Evolutionary conservation across 2,329 filamentous ascomycete species (phyloP), one percentile per base, ranked within the genome.

Genomic region (Paraconiothyrium brasiliense): DNA sequence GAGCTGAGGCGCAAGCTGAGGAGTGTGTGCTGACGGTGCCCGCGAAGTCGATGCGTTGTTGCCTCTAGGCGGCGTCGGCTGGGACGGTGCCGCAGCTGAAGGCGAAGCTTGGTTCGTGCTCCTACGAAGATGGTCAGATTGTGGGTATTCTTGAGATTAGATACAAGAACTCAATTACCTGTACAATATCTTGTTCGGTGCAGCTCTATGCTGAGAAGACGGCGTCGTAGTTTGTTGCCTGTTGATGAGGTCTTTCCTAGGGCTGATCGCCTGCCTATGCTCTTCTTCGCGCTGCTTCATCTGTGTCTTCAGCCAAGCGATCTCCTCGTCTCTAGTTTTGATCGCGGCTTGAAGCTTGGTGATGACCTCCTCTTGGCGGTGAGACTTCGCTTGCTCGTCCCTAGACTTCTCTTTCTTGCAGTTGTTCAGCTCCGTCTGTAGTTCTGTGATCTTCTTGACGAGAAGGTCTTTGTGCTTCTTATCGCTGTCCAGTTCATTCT

Each of bases 251-350:
- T 44, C 24, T 11, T 39, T 52, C 34, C 20, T 39, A 4, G 35
- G n/a, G 34, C 34, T 52, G 14, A 46, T 55, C 3, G 52, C 52
- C n/a, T 34, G 24, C 16, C 14, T 55, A 16, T 44, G 39, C 9
- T 35, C 27, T 22, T 55, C 24, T 44, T 32, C 39, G 24, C 46
- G 54, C 30, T 49, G n/a, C 27, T 52, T 8, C 20, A 58, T 34
- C 10, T 46, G 9, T 16, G 7, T 8, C 27, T 58, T 52, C 2
- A 58, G 14, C 37, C 37, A 44, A 1, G 27, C 48, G 2, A 58
- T 44, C 27, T 58, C 37, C 13, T 46, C 13, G 22, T 52, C 56
- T 46, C 52, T 58, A 4, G 2, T 27, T 6, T 34, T 16, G 35
- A 24, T 20, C 37, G 16, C 39, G 16, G 39, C 39, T n/a, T n/a